phyloP scores from a whole-genome alignment of 2,329 filamentous ascomycete genomes.

The Geosmithia flava region DNA sequence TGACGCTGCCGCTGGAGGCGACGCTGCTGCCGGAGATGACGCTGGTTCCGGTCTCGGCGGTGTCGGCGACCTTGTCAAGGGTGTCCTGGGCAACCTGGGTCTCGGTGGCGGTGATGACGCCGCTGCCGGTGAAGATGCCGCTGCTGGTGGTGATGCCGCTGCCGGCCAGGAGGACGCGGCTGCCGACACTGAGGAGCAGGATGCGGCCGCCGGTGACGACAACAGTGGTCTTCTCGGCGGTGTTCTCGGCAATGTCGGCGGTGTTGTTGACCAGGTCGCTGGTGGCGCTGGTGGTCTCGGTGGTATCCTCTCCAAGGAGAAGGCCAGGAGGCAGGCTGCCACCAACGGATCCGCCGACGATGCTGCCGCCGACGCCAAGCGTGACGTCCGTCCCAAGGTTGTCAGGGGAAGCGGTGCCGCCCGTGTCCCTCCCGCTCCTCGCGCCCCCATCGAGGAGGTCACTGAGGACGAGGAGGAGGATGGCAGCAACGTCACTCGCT shows the following conservation, averaged over 20 bases:
- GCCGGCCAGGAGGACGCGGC: not conserved
- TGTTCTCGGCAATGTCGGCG: not conserved
- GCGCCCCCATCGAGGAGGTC: not conserved
- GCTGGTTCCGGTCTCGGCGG: not conserved
- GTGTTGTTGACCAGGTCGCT: not conserved
- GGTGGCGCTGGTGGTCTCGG: not conserved
- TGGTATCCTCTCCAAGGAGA: not conserved
- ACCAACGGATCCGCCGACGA: not conserved
- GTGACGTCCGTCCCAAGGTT: too few species aligned
- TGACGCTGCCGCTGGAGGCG: not conserved
- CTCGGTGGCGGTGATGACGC: too few species aligned
- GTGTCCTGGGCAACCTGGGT: too few species aligned
- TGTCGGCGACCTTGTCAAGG: too few species aligned
- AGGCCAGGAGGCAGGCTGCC: not conserved
- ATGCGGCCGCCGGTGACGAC: not conserved
- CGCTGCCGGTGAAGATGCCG: not conserved
- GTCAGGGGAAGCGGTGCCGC: too few species aligned
- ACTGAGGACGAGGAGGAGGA: not conserved
- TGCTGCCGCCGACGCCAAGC: not conserved
- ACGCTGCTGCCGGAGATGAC: not conserved
- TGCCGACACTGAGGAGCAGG: too few species aligned
- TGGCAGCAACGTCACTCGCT: not conserved
- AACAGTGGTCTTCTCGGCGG: not conserved
- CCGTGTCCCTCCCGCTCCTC: not conserved
- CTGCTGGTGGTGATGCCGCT: not conserved